These are phyloP conservation scores for Hypoxylon sp. DNA, from an alignment of 2,329 filamentous ascomycete genomes.

Conservation along the genomic window DNA sequence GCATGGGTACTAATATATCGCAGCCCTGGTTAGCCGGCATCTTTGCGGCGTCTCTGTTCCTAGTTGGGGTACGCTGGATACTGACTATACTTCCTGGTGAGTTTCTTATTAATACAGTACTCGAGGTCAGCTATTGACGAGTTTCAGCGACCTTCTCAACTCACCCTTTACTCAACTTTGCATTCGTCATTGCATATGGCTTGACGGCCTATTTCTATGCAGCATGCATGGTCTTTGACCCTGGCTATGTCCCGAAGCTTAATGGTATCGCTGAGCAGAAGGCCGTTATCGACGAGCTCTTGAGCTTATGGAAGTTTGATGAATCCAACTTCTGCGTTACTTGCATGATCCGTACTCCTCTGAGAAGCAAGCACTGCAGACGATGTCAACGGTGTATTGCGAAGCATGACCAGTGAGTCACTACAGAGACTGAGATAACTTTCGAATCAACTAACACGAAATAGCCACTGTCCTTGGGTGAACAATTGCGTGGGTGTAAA, in stretches of 20 bases:
- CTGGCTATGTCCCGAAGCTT: slow-evolving; percentile 92
- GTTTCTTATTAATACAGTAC: slow-evolving; percentile 41
- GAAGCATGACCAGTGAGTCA: slow-evolving; percentile 92
- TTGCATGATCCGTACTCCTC: slow-evolving; percentile 93
- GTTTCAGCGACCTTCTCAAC: slow-evolving; percentile 71
- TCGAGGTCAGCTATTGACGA: slow-evolving; percentile 46
- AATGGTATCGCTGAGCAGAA: slow-evolving; percentile 91
- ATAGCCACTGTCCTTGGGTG: slow-evolving; percentile 95
- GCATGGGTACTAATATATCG: slow-evolving; percentile 25
- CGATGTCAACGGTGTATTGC: slow-evolving; percentile 92
- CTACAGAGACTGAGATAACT: background rate
- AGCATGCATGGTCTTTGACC: slow-evolving; percentile 87
- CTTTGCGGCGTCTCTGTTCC: slow-evolving; percentile 88
- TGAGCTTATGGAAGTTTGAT: slow-evolving; percentile 89
- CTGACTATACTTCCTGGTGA: slow-evolving; percentile 78
- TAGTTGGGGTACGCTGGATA: slow-evolving; percentile 82
- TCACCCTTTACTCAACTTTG: slow-evolving; percentile 81
- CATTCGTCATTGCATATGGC: slow-evolving; percentile 73
- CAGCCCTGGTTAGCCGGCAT: slow-evolving; percentile 94
- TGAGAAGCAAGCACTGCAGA: slow-evolving; percentile 96
- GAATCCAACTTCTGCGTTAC: slow-evolving; percentile 93
- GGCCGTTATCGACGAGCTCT: slow-evolving; percentile 86
- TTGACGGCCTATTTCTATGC: slow-evolving; percentile 88
- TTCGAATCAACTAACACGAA: slow-evolving; percentile 42
- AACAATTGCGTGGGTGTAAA: slow-evolving; percentile 96